These are phyloP conservation scores for Mortierella sp. DNA, from an alignment of 371 early-diverging fungal species.

Conservation along the genomic window DNA sequence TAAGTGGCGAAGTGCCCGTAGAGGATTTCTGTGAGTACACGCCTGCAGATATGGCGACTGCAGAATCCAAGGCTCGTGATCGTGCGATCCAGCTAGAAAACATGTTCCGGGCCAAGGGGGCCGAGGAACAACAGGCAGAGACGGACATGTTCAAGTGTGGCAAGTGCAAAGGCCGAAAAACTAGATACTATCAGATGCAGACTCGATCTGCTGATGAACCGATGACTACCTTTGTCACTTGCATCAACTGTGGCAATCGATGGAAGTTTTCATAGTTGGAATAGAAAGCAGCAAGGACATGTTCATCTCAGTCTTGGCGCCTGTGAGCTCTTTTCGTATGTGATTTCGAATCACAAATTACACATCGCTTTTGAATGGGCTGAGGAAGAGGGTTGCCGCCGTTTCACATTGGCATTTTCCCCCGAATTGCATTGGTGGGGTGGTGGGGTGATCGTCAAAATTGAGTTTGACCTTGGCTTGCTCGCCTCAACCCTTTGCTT, in stretches of 20 bases:
- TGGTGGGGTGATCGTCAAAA: too few species aligned
- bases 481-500: too few species aligned
- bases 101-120: conserved; percentile 84
- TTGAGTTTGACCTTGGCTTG: too few species aligned
- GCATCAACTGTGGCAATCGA: conserved; percentile 81
- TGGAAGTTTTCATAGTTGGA: conserved; percentile 74
- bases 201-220: conserved; percentile 99
- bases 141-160: conserved; percentile 97
- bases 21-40: conserved; percentile 82
- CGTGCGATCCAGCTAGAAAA: conserved; percentile 77
- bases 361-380: too few species aligned
- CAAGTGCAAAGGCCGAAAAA: conserved; percentile 90
- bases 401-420: too few species aligned
- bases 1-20: conserved; percentile 73
- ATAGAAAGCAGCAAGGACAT: neutral
- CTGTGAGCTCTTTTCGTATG: too few species aligned
- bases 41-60: conserved; percentile 88
- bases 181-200: conserved; percentile 97
- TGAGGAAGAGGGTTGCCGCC: too few species aligned
- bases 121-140: conserved; percentile 81
- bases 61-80: conserved; percentile 79
- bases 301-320: neutral
- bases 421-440: too few species aligned
- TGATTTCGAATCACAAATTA: too few species aligned
- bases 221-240: conserved; percentile 96